Evolutionary conservation across 2,329 filamentous ascomycete species (phyloP).

Genomic region (Cyphellophora europaea): DNA sequence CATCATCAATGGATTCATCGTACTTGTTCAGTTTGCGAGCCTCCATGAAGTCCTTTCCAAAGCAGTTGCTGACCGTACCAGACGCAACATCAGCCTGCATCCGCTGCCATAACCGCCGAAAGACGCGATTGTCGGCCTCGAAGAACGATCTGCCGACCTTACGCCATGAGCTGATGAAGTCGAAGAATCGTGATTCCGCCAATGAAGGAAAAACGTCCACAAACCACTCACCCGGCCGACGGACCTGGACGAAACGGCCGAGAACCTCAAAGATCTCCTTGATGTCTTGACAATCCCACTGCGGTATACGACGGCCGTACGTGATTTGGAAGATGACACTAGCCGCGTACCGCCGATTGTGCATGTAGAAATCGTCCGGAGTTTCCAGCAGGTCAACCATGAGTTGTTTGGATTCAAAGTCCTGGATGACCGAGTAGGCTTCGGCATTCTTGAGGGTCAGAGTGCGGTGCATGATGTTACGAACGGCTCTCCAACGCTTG

Average conservation of each 20-base stretch:
- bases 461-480: constrained; percentile 34
- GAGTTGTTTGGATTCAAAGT: constrained; percentile 39
- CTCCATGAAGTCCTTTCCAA: constrained; percentile 8
- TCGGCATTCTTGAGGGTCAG: constrained; percentile 34
- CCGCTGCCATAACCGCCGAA: constrained; percentile 9
- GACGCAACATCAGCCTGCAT: constrained; percentile 8
- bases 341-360: constrained; percentile 39
- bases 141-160: constrained; percentile 9
- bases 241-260: constrained; percentile 39
- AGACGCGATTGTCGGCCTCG: constrained; percentile 10
- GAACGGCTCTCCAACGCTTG: constrained; percentile 35
- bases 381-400: no score
- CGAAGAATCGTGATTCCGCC: constrained; percentile 36
- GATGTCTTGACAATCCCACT: constrained; percentile 33
- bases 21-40: no score
- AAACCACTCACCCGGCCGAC: constrained; percentile 30
- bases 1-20: constrained; percentile 6
- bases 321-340: constrained; percentile 42
- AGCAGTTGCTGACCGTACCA: constrained; percentile 9
- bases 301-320: constrained; percentile 39
- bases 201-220: constrained; percentile 37
- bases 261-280: constrained; percentile 38
- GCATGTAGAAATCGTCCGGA: constrained; percentile 39
- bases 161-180: constrained; percentile 14
- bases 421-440: constrained; percentile 39